Base-by-base conservation (phyloP, 805 yeast species). In the Scheffersomyces stipitis region DNA sequence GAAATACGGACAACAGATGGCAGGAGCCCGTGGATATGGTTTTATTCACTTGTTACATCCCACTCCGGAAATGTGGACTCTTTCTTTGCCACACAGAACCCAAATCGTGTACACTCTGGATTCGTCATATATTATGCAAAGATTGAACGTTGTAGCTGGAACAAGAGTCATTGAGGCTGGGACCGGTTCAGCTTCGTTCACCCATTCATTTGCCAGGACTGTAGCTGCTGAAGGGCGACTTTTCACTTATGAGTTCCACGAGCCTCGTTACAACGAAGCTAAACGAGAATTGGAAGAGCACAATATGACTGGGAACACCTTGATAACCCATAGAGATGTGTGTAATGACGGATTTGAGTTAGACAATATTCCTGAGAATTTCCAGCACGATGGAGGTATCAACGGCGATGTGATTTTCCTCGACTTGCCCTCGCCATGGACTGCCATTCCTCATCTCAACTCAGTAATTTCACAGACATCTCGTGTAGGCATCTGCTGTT, bases 81-180 rank as follows among this genome's bases (percentile, higher is more conserved):
- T 87, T n/a, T 86, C 97, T 0, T 68, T 93, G 24, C 98, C 99
- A 2, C 99, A 93, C 58, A 74, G 99, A 61, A 93, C 99, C 0
- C 99, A 93, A 66, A 93, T 93, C 46, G 98, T 93, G 1, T 93
- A 93, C 58, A 86, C 97, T 0, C 96, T 96, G 7, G 99, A 93
- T 59, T 85, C 96, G 2, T 79, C 95, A 18, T 93, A 87, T 52
- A 89, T 93, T 37, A 76, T 86, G 44, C 96, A 91, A 58, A 68
- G 96, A 51, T 66, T 93, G 44, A 75, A 79, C 30, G 81, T 93
- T 37, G 69, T 77, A 14, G 78, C 86, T 10, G 90, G 91, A 1
- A 75, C 88, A 1, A 66, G 78, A 40, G 95, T 93, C 9, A 83
- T 93, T 31, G 99, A 93, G 64, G 96, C 98, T 0, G 99, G 99